phyloP scores from a whole-genome alignment of 306 rosid genomes.

The Sicyos edulis region DNA sequence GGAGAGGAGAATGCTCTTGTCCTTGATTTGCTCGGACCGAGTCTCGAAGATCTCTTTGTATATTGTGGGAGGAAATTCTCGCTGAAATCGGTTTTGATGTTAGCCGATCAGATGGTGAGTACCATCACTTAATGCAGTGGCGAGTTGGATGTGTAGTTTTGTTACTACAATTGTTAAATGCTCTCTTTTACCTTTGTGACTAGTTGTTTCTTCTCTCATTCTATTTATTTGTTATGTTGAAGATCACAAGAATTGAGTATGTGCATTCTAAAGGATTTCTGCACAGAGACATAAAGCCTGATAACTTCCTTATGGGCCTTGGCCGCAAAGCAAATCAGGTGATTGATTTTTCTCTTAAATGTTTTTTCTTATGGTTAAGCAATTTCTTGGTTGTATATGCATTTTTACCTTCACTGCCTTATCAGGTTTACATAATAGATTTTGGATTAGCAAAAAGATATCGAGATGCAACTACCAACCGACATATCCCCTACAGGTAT shows the following conservation, averaged over 20 bases:
- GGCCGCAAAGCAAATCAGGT: conserved; percentile 99
- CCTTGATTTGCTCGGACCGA: conserved; percentile 84
- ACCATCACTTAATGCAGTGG: no score
- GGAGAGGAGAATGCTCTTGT: conserved; percentile 79
- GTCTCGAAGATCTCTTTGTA: conserved; percentile 94
- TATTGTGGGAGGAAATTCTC: conserved; percentile 84
- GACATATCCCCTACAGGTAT: conserved; percentile 87
- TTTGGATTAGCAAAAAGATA: conserved; percentile 94
- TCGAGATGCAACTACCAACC: conserved; percentile 71
- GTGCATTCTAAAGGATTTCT: conserved; percentile 88
- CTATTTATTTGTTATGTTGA: background rate
- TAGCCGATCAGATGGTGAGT: conserved; percentile 97
- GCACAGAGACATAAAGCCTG: conserved; percentile 93
- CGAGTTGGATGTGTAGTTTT: no score
- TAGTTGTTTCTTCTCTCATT: background rate
- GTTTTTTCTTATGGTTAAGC: no score
- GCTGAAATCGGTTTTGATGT: conserved; percentile 77
- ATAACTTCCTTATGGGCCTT: conserved; percentile 97
- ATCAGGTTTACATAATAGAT: conserved; percentile 82
- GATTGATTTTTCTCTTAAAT: no score
- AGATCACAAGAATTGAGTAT: conserved; percentile 87
- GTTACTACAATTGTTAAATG: no score
- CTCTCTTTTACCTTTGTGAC: no score
- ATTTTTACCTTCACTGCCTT: conserved; percentile 16
- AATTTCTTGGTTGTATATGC: conserved; percentile 14